phyloP scores from a whole-genome alignment of 805 yeast genomes.

The Candida endomychidarum region DNA sequence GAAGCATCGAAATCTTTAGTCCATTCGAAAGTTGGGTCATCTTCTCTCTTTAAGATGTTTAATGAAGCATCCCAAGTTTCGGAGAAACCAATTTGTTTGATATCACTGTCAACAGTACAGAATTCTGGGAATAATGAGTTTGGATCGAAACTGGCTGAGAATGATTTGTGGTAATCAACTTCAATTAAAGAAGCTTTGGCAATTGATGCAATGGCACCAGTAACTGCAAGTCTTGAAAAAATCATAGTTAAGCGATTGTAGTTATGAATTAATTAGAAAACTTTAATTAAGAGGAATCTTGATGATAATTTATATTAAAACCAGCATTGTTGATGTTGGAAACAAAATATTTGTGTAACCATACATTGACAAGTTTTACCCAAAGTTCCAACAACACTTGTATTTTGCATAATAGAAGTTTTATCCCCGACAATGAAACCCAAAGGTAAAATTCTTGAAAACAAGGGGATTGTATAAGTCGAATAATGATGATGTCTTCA shows the following conservation, averaged over 20 bases:
- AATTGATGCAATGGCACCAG: slow-evolving; percentile 11
- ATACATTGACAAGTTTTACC: not conserved
- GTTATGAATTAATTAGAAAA: not conserved
- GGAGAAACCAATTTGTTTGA: slow-evolving; percentile 11
- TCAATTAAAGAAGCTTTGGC: slow-evolving; percentile 10
- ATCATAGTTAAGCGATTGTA: slow-evolving; percentile 9
- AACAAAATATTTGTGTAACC: no score
- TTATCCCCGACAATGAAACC: slow-evolving; percentile 1
- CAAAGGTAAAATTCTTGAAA: not conserved
- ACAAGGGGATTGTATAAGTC: not conserved
- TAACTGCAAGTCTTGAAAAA: slow-evolving; percentile 11
- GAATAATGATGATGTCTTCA: not conserved
- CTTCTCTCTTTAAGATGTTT: slow-evolving; percentile 14
- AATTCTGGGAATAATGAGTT: not conserved
- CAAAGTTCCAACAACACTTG: no score
- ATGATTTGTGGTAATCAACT: slow-evolving; percentile 11
- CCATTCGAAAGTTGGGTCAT: slow-evolving; percentile 1
- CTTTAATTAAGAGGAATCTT: not conserved
- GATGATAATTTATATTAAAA: not conserved
- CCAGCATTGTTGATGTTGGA: not conserved
- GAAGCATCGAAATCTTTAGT: not conserved
- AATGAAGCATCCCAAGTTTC: slow-evolving; percentile 10
- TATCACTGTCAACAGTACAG: not conserved
- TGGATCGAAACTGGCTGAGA: not conserved
- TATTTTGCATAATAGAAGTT: not conserved